These are phyloP conservation scores for Moesziomyces parantarcticus DNA, from an alignment of 1,284 basidiomycete genomes.

Conservation along the genomic window DNA sequence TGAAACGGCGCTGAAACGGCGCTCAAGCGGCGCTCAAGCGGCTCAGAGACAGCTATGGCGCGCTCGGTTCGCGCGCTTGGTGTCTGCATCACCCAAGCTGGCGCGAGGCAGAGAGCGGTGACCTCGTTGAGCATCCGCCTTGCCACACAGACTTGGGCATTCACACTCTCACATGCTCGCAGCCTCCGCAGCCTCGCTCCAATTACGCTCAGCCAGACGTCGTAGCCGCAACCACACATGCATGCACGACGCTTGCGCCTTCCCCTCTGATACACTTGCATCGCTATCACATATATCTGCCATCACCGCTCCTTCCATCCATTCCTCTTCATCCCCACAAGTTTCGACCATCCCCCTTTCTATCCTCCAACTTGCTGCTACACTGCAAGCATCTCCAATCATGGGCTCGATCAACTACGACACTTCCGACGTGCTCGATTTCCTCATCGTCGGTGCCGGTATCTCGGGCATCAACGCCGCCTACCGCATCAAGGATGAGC, in stretches of 20 bases:
- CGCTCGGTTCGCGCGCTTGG: too few relatives aligned
- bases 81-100: too few relatives aligned
- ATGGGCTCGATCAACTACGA: constrained; percentile 46
- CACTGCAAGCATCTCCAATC: not conserved
- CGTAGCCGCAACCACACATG: not conserved
- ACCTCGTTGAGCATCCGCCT: too few relatives aligned
- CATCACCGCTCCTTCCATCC: not conserved
- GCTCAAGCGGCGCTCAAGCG: too few relatives aligned
- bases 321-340: not conserved
- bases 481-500: constrained; percentile 55
- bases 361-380: not conserved
- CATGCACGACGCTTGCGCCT: not conserved
- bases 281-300: not conserved
- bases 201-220: not conserved
- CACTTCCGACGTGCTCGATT: constrained; percentile 46
- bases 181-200: not conserved
- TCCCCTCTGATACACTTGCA: too few relatives aligned
- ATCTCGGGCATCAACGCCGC: constrained; percentile 66
- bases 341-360: not conserved
- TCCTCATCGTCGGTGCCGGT: constrained; percentile 64
- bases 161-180: not conserved
- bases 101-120: too few relatives aligned
- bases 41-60: too few relatives aligned
- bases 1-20: too few relatives aligned
- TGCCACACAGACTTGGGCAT: not conserved